Evolutionary conservation across 2,329 filamentous ascomycete genomes (phyloP), one percentile per base, ranked within the genome.

Genomic region (Xylaria sp.): DNA sequence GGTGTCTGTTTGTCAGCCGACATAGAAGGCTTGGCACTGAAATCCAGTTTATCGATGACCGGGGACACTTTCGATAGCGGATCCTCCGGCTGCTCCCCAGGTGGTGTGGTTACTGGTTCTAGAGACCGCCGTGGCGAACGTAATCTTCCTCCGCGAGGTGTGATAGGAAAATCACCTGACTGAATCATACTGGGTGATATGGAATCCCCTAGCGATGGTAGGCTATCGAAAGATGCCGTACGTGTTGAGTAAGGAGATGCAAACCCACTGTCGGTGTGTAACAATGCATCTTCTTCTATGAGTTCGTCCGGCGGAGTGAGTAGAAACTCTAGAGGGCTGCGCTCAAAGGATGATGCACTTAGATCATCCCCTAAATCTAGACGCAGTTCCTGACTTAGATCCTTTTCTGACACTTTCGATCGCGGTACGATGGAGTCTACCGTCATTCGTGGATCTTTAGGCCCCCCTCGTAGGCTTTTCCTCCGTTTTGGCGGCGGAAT

Each of bases 241-340:
- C 86, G 83, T 1, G 82, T 85, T 3, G 86, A 89, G 56, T 87
- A 76, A 19, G 82, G 78, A 8, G 85, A 88, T 27, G 84, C 84
- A 24, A 84, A 80, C 39, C 83, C 82, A 76, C 85, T 86, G 65
- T 89, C 87, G 73, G 83, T 86, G 19, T 65, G 74, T 4, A 82
- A 72, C 3, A 81, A 82, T 14, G 75, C 74, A 56, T 82, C 81
- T 69, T 88, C 85, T 36, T 86, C 84, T 50, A 82, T 80, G 27
- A 85, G 73, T 54, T 89, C 86, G n/a, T 90, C 88, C 0, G 88
- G 88, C 0, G 88, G 85, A 36, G 85, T 87, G 4, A 90, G 80
- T 5, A 91, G 81, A 67, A 90, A 77, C 64, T 90, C 88, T 72
- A 90, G 76, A 0, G 88, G 88, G 62, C 82, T 85, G 68, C 82